Conservation (phyloP, 148 eudicot genomes). For the Drosera capensis region DNA sequence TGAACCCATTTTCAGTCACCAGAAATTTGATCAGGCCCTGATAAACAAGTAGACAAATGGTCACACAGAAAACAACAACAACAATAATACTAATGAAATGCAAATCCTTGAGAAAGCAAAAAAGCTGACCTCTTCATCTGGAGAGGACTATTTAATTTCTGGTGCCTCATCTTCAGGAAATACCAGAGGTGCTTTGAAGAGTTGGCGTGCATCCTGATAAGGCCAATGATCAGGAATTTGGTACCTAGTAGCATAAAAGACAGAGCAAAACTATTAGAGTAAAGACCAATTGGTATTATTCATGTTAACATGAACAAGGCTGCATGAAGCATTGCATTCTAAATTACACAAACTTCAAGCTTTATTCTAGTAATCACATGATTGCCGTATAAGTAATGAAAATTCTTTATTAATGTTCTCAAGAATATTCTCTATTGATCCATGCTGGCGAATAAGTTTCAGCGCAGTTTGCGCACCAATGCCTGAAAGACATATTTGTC, state of each 20-base stretch:
- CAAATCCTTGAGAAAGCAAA: slow-evolving; percentile 1
- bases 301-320: too few relatives aligned
- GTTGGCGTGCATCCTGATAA: slow-evolving; percentile 72
- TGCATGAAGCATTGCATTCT: not conserved
- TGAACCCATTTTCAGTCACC: slow-evolving; percentile 92
- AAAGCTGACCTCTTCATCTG: slow-evolving; percentile 75
- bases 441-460: slow-evolving; percentile 93
- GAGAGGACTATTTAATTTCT: slow-evolving; percentile 78
- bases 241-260: slow-evolving; percentile 23
- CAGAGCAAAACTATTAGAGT: not conserved
- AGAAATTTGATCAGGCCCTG: slow-evolving; percentile 80
- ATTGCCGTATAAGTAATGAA: not conserved
- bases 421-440: slow-evolving; percentile 68
- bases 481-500: slow-evolving; percentile 43
- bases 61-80: not conserved
- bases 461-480: slow-evolving; percentile 88
- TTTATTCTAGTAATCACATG: not conserved
- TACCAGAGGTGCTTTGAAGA: slow-evolving; percentile 80
- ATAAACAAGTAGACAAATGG: slow-evolving; percentile 7
- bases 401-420: slow-evolving; percentile 74
- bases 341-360: too few relatives aligned
- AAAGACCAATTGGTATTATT: too few relatives aligned
- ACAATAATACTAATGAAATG: not conserved
- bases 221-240: slow-evolving; percentile 96
- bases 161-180: slow-evolving; percentile 49